These are phyloP conservation scores for Elaphomyces granulatus DNA, from an alignment of 495 filamentous ascomycete genomes.

Conservation along the genomic window DNA sequence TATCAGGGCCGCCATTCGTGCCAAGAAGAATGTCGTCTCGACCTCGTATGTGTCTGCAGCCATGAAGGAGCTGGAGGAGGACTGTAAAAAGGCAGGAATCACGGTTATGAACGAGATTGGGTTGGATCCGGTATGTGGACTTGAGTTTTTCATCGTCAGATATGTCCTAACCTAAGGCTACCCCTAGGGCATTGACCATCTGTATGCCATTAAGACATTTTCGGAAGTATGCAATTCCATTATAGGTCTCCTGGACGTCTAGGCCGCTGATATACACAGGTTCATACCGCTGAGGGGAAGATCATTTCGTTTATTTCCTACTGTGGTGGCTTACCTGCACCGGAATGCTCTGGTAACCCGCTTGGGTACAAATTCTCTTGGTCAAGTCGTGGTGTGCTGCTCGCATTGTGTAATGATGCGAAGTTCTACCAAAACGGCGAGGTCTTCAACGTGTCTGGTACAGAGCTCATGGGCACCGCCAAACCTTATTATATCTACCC, in stretches of 20 bases:
- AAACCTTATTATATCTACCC: slow-evolving; percentile 89
- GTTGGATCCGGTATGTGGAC: slow-evolving; percentile 43
- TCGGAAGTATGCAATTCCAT: slow-evolving; percentile 43
- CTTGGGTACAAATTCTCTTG: slow-evolving; percentile 94
- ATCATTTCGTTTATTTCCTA: slow-evolving; percentile 70
- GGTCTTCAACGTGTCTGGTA: slow-evolving; percentile 41
- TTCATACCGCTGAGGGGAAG: slow-evolving; percentile 72
- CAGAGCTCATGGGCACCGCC: slow-evolving; percentile 70
- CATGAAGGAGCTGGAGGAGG: slow-evolving; percentile 75
- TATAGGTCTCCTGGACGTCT: too few species aligned
- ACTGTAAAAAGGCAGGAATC: slow-evolving; percentile 82
- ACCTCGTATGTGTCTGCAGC: slow-evolving; percentile 90
- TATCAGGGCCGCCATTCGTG: slow-evolving; percentile 85
- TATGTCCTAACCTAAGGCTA: slow-evolving; percentile 14
- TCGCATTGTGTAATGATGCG: slow-evolving; percentile 76
- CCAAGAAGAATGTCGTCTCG: slow-evolving; percentile 92
- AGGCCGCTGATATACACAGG: too few species aligned
- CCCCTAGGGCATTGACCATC: slow-evolving; percentile 50
- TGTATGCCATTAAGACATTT: slow-evolving; percentile 86
- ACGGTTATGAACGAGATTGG: slow-evolving; percentile 99
- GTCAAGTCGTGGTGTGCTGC: slow-evolving; percentile 71
- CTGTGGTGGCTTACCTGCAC: slow-evolving; percentile 78
- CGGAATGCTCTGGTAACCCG: slow-evolving; percentile 78
- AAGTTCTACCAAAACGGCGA: slow-evolving; percentile 71
- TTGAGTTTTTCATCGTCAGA: slow-evolving; percentile 5